A percentile compares a stretch with the other conserved stretches of the same genome.
These are phyloP conservation scores for Chrysanthemum lavandulifolium DNA, from an alignment of 129 eudicot species.

Conservation along the genomic window DNA sequence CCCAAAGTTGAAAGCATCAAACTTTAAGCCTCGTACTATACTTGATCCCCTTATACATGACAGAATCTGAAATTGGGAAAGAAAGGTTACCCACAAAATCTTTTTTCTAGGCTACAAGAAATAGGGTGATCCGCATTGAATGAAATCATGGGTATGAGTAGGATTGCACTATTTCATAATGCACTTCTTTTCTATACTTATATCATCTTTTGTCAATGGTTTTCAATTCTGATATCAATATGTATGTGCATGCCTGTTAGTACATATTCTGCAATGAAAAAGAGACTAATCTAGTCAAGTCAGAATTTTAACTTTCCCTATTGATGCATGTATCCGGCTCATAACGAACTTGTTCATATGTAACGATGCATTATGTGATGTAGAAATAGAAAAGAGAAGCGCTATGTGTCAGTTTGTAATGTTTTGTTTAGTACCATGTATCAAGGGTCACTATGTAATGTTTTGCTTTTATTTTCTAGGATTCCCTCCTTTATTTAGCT, in stretches of 20 bases:
- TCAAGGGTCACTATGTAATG: too few species aligned
- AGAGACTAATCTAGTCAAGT: slow-evolving; percentile 15
- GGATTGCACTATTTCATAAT: slow-evolving; percentile 21
- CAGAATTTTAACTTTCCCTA: slow-evolving; percentile 13
- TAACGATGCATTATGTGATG: slow-evolving; percentile 18
- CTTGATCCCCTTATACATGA: too few species aligned
- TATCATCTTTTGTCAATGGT: slow-evolving; percentile 22
- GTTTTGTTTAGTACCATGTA: too few species aligned
- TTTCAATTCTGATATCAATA: slow-evolving; percentile 18
- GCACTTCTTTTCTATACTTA: not conserved
- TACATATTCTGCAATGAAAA: slow-evolving; percentile 24
- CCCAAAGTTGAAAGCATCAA: not conserved
- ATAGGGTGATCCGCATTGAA: slow-evolving; percentile 11
- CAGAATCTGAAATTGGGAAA: slow-evolving; percentile 8
- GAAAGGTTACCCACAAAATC: slow-evolving; percentile 27
- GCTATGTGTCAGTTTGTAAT: not conserved
- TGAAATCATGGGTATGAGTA: slow-evolving; percentile 33
- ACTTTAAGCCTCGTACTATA: not conserved
- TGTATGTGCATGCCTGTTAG: slow-evolving; percentile 14
- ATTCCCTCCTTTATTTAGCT: too few species aligned
- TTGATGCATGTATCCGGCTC: slow-evolving; percentile 24
- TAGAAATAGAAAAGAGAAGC: slow-evolving; percentile 12
- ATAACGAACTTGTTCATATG: slow-evolving; percentile 29
- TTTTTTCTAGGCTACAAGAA: slow-evolving; percentile 1
- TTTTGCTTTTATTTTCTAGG: too few species aligned